phyloP scores from a whole-genome alignment of 441 rosid species.

The Jatropha podagrica region DNA sequence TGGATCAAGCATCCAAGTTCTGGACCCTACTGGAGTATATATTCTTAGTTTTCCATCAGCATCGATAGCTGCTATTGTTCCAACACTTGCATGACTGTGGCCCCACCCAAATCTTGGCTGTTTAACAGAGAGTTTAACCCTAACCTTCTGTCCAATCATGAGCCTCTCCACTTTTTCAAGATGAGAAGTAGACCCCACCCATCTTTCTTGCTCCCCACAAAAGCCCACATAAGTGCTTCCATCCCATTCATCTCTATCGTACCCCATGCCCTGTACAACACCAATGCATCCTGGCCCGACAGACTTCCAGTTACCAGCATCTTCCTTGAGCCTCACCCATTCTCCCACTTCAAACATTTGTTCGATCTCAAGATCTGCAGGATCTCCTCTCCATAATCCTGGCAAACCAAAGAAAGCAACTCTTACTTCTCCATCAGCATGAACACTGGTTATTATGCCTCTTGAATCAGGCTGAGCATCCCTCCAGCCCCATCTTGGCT shows the following conservation, averaged over 20 bases:
- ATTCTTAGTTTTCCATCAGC: slow-evolving; percentile 96
- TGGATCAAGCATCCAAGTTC: slow-evolving; percentile 98
- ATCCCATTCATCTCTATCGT: slow-evolving; percentile 83
- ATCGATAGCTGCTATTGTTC: slow-evolving; percentile 83
- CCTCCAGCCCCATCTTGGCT: slow-evolving; percentile 99
- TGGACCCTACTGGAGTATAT: slow-evolving; percentile 85
- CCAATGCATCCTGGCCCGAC: slow-evolving; percentile 80
- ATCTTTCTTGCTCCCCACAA: slow-evolving; percentile 94
- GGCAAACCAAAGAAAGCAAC: slow-evolving; percentile 83
- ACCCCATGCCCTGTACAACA: slow-evolving; percentile 86
- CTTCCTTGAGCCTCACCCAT: slow-evolving; percentile 80
- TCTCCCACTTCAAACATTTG: slow-evolving; percentile 88
- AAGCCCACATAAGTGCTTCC: slow-evolving; percentile 77
- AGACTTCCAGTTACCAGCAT: slow-evolving; percentile 70
- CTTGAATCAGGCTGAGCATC: slow-evolving; percentile 70
- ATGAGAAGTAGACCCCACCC: slow-evolving; percentile 72
- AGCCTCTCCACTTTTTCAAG: slow-evolving; percentile 71
- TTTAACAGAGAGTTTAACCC: slow-evolving; percentile 74
- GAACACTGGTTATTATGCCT: slow-evolving; percentile 81
- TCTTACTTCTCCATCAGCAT: slow-evolving; percentile 93
- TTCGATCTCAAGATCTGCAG: slow-evolving; percentile 84
- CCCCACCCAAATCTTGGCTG: slow-evolving; percentile 96
- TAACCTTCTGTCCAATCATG: slow-evolving; percentile 73
- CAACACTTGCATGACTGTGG: slow-evolving; percentile 74
- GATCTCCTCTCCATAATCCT: slow-evolving; percentile 96